Percentiles rank a stretch among this genome's conserved stretches.
phyloP scores from a whole-genome alignment of 495 filamentous ascomycete species.

The Tuber aestivum region DNA sequence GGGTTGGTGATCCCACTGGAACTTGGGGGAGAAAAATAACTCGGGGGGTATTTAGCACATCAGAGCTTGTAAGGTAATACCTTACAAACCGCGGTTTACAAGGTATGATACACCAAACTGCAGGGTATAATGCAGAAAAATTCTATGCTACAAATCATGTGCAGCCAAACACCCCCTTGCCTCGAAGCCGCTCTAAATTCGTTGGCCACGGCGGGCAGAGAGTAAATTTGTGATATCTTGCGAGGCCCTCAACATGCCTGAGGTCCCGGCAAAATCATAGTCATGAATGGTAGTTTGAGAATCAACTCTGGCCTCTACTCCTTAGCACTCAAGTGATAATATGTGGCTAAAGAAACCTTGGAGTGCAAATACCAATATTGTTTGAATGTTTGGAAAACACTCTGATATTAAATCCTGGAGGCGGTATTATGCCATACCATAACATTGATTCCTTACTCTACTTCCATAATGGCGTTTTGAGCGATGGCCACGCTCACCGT shows the following conservation, averaged over 20 bases:
- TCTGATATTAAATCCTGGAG: neutral
- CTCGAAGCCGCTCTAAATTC: neutral
- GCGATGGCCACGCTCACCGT: neutral
- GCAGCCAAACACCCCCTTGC: too few species aligned
- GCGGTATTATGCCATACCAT: neutral
- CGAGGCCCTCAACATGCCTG: too few species aligned
- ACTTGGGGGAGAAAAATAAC: neutral
- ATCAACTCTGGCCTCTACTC: neutral
- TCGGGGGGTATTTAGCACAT: too few species aligned
- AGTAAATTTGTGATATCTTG: neutral
- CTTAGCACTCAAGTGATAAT: neutral
- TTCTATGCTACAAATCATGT: too few species aligned
- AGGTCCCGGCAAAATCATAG: too few species aligned
- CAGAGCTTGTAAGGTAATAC: too few species aligned
- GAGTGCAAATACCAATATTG: neutral
- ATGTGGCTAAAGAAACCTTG: neutral
- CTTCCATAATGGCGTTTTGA: neutral
- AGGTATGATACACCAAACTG: too few species aligned
- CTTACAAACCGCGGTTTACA: too few species aligned
- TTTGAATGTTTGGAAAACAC: neutral
- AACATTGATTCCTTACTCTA: neutral
- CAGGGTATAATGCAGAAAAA: too few species aligned
- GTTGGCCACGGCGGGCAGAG: neutral
- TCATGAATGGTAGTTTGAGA: too few species aligned
- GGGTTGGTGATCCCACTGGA: neutral